Conservation (phyloP, 139 green algal species). For the Chlorella sorokiniana region DNA sequence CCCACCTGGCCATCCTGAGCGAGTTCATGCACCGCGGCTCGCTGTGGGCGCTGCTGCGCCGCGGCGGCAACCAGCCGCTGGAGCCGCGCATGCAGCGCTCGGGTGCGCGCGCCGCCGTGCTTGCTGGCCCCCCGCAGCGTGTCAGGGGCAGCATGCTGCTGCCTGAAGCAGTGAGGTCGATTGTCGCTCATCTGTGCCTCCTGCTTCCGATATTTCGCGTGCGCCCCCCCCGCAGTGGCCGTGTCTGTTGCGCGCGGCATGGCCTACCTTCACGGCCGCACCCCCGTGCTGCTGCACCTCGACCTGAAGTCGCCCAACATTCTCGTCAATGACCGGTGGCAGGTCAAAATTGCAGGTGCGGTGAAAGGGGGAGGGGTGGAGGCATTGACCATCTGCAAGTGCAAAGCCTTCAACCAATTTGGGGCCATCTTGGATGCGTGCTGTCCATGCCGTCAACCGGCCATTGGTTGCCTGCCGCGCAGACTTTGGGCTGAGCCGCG, state of each 20-base stretch:
- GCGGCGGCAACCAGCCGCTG: constrained; percentile 27
- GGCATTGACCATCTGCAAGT: too few species aligned
- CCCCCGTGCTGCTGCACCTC: constrained; percentile 77
- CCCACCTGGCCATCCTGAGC: constrained; percentile 72
- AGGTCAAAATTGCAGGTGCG: constrained; percentile 80
- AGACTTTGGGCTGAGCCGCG: constrained; percentile 33
- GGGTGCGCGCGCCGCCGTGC: neutral
- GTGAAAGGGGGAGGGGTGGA: too few species aligned
- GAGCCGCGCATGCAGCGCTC: constrained; percentile 45
- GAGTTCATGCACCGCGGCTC: constrained; percentile 54
- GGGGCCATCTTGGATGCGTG: too few species aligned
- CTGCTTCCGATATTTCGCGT: too few species aligned
- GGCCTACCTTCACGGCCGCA: constrained; percentile 78
- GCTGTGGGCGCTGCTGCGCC: constrained; percentile 59
- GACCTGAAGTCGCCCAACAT: constrained; percentile 80
- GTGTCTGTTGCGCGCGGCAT: constrained; percentile 70
- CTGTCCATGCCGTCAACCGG: too few species aligned
- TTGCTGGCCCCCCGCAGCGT: too few species aligned
- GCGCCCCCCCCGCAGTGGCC: constrained; percentile 45
- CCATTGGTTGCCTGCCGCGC: too few species aligned
- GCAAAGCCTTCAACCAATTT: too few species aligned
- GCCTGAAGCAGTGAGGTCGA: neutral
- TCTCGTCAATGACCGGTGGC: constrained; percentile 74
- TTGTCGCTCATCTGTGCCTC: neutral
- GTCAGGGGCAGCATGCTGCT: neutral